Base-by-base conservation (phyloP, 2,329 filamentous ascomycete species). In the Talaromyces sp. region DNA sequence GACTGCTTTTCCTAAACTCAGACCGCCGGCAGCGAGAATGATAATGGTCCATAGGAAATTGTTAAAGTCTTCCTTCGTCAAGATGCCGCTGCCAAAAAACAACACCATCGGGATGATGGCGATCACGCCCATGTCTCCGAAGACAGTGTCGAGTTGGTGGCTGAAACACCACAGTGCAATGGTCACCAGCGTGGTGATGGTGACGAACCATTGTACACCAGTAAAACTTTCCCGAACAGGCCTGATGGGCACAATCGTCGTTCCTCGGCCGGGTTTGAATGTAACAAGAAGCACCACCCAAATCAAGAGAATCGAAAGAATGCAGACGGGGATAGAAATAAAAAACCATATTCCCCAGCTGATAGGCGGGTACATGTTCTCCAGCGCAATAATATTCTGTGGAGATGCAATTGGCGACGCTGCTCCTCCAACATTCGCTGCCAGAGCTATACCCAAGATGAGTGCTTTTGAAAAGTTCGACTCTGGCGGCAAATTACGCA, bases 41-140 rank as follows among this genome's bases (percentile, higher is more conserved):
- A 99, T 97, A 75, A 99, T 99, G 21, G 95, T 99, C 94, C 94
- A 99, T 43, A 97, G 88, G 75, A 99, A 99, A 75, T 99, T 99
- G 81, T 99, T 99, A 74, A 99, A 99, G 77, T 99, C 94, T 76
- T 97, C 94, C 77, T 97, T 99, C 54, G 92, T 97, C 32, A 99
- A 81, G 66, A 97, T 93, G 11, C 94, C 94, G 1, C 92, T 92
- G 58, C 94, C 94, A 69, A 99, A 99, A 83, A 99, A 99, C 48
- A 97, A 81, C 3, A 96, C 89, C 56, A 99, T 88, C 6, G 94
- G 94, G 62, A 99, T 91, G 71, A 99, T 96, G 61, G 94, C 95
- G 48, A 99, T 90, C 57, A 99, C 92, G 57, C 94, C 94, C 94
- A 99, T 99, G 72, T 99, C 93, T 58, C 94, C 94, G 70, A 99